Evolutionary conservation across 345 rosid species (phyloP), one percentile per base, ranked within the genome.

Genomic region (Aquilaria malaccensis): DNA sequence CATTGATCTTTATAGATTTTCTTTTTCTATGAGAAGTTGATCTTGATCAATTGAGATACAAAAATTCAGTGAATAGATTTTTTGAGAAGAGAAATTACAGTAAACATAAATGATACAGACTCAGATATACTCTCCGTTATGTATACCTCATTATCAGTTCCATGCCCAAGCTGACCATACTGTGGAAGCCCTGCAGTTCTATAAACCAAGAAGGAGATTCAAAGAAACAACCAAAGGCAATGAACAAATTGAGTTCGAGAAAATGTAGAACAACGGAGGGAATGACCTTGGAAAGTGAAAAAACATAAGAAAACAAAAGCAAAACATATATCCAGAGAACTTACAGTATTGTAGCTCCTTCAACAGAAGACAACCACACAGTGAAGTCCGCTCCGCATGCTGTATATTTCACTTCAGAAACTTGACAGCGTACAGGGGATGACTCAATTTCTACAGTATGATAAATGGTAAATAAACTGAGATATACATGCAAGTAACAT

Each of bases 161-260:
- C 97, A 77, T 95, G 99, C 57, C 99, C 99, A 79, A 95, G 97
- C 70, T 95, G 99, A 63, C 99, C 99, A 77, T 86, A 91, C 70
- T 91, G 99, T 62, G 99, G 97, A 73, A 91, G 95, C 55, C 99
- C 99, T 2, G 96, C 97, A 73, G 95, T 88, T 69, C 99, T 94
- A 72, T 64, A 71, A 71, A 70, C 62, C 70, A 61, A 70, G 30
- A 64, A 74, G 67, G 59, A 65, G 50, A 55, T 63, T 53, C 48
- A 52, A 54, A 12, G 41, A 29, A 10, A 13, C 10, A 14, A 29
- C 7, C 12, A 13, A 37, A 37, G 9, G 7, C 11, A 12, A 56
- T 9, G 7, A 10, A 30, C 2, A 37, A 37, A 22, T 22, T 22
- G 43, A 37, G 1, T 37, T 37, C 5, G 43, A 37, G 43, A 30